Evolutionary conservation across 768 basidiomycete genomes (phyloP).

Genomic region (Guyanaporus albipodus): DNA sequence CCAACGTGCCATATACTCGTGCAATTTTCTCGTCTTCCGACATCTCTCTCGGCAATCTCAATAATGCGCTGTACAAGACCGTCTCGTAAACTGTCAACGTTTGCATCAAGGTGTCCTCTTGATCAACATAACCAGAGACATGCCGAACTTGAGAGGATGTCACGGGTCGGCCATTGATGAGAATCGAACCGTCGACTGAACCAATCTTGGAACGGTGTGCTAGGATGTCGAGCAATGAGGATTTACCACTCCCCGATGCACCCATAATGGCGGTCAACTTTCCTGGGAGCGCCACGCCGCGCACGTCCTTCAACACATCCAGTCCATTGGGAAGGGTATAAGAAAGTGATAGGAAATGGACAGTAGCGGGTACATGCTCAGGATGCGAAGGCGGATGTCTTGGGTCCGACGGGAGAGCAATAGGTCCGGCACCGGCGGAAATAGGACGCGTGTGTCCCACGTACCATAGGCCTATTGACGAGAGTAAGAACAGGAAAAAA

Average conservation of each 20-base stretch:
- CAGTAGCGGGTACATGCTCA: conserved; percentile 89
- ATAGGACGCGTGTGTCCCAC: conserved; percentile 61
- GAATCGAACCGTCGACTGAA: conserved; percentile 60
- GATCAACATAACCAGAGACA: conserved; percentile 94
- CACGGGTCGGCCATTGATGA: conserved; percentile 84
- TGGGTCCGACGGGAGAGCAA: conserved; percentile 84
- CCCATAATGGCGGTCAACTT: conserved; percentile 96
- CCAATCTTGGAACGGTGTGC: conserved; percentile 89
- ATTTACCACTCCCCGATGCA: conserved; percentile 94
- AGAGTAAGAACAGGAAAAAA: neutral
- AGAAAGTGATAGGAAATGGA: conserved; percentile 85
- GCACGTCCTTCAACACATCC: conserved; percentile 73
- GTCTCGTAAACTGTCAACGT: conserved; percentile 99
- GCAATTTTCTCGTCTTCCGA: conserved; percentile 92
- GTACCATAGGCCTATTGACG: conserved; percentile 81
- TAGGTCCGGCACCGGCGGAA: conserved; percentile 53
- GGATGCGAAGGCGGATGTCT: conserved; percentile 48
- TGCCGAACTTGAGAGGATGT: conserved; percentile 71
- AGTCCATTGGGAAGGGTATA: conserved; percentile 65
- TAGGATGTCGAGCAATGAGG: conserved; percentile 93
- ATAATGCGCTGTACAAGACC: conserved; percentile 85
- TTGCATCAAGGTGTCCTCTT: conserved; percentile 96
- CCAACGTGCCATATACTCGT: conserved; percentile 91
- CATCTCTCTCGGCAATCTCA: conserved; percentile 93
- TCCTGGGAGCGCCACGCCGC: conserved; percentile 82